Percentiles rank a stretch among this genome's conserved stretches.
These are phyloP conservation scores for Coriolopsis trogii DNA, from an alignment of 1,284 basidiomycete genomes.

Conservation along the genomic window DNA sequence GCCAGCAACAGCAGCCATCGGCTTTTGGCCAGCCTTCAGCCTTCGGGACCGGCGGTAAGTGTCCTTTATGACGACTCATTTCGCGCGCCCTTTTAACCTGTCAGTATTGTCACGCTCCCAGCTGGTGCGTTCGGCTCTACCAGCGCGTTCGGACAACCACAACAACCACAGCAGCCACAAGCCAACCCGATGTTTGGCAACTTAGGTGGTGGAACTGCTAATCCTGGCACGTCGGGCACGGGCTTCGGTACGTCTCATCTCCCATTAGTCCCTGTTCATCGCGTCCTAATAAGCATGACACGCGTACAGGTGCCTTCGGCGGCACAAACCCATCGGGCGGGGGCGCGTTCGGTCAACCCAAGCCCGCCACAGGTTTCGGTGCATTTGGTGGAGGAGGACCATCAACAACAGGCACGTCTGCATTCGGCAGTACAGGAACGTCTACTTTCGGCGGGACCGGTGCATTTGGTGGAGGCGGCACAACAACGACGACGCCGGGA, in stretches of 20 bases:
- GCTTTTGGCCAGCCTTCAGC: conserved; percentile 52
- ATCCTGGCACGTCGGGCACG: conserved; percentile 40
- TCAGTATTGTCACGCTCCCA: conserved; percentile 28
- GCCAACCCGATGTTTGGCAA: conserved; percentile 82
- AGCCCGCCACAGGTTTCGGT: conserved; percentile 71
- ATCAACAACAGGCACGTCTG: conserved; percentile 44
- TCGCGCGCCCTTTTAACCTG: conserved; percentile 33
- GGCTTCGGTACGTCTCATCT: conserved; percentile 60
- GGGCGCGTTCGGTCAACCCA: conserved; percentile 61
- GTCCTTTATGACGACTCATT: conserved; percentile 33
- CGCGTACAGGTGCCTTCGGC: conserved; percentile 56
- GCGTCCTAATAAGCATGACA: conserved; percentile 1
- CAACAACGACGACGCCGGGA: too few relatives aligned
- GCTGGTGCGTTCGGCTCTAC: conserved; percentile 50
- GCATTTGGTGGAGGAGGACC: conserved; percentile 57
- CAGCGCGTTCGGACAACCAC: conserved; percentile 49
- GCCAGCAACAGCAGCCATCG: conserved; percentile 40
- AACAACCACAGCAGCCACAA: conserved; percentile 57
- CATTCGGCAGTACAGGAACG: conserved; percentile 38
- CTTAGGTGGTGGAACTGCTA: conserved; percentile 42
- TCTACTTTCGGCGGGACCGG: conserved; percentile 29
- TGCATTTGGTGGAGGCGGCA: conserved; percentile 16
- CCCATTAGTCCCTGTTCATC: not conserved
- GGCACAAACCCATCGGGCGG: conserved; percentile 42
- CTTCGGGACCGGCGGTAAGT: conserved; percentile 50